These are phyloP conservation scores for Magnolia sinica DNA, from an alignment of 164 flowering plant genomes.

Conservation along the genomic window DNA sequence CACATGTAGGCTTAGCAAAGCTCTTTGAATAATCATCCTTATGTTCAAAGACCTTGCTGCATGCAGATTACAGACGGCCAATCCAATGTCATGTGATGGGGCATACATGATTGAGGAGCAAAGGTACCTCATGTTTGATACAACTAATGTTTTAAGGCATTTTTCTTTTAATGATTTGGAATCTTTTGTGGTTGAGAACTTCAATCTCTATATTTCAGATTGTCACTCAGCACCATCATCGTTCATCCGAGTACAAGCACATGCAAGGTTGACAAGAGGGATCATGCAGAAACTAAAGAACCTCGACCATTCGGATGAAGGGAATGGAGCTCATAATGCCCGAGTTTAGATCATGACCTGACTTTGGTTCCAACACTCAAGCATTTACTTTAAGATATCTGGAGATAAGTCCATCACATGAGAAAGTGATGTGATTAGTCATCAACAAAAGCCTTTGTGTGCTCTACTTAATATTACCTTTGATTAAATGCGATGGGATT, in stretches of 20 bases:
- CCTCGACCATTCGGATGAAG: neutral
- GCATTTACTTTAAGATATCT: neutral
- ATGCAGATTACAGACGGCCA: neutral
- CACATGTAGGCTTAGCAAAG: too few relatives aligned
- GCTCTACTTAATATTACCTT: neutral
- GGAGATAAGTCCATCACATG: neutral
- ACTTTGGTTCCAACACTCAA: neutral
- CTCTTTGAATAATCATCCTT: neutral
- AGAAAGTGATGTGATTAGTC: neutral
- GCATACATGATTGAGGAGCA: neutral
- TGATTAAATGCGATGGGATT: neutral
- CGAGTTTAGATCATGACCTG: neutral
- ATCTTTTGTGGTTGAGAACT: neutral
- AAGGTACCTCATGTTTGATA: neutral
- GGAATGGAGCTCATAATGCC: neutral
- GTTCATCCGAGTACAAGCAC: neutral
- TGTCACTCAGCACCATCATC: neutral
- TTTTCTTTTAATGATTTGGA: neutral
- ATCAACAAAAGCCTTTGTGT: neutral
- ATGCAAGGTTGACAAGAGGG: neutral
- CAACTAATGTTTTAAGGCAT: neutral
- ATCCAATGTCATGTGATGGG: neutral
- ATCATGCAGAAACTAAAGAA: neutral
- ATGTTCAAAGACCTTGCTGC: neutral
- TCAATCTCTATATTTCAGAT: neutral